Conservation (phyloP, 805 yeast genomes). For the Candida chilensis region DNA sequence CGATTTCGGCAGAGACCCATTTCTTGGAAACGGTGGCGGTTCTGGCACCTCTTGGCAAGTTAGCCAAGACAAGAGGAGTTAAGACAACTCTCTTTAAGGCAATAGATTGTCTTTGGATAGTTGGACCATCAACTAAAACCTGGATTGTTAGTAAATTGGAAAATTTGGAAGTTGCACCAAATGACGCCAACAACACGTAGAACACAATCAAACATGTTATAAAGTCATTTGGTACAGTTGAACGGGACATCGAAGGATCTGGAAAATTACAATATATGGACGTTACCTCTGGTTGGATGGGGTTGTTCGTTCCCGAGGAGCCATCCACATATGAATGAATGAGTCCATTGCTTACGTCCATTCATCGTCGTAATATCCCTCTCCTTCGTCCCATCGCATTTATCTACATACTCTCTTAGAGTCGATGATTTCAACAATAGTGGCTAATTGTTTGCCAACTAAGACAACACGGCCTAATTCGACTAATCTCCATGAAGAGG, state of each 20-base stretch:
- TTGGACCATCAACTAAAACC: conserved; percentile 96
- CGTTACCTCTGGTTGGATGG: no score
- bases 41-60: conserved; percentile 92
- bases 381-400: conserved; percentile 1
- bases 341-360: no score
- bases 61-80: conserved; percentile 82
- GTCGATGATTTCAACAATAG: conserved; percentile 97
- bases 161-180: no score
- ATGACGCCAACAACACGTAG: no score
- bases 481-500: conserved; percentile 98
- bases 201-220: no score
- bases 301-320: no score
- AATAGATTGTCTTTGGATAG: conserved; percentile 88
- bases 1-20: conserved; percentile 86
- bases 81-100: conserved; percentile 81
- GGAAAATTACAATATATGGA: no score
- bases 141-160: conserved; percentile 33
- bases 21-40: conserved; percentile 80
- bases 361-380: conserved; percentile 4
- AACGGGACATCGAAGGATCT: no score
- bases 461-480: conserved; percentile 99
- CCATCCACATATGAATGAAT: no score
- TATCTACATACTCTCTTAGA: conserved; percentile 85
- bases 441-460: conserved; percentile 86
- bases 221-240: no score